These are phyloP conservation scores for Vigna mungo DNA, from an alignment of 306 rosid genomes.

Conservation along the genomic window DNA sequence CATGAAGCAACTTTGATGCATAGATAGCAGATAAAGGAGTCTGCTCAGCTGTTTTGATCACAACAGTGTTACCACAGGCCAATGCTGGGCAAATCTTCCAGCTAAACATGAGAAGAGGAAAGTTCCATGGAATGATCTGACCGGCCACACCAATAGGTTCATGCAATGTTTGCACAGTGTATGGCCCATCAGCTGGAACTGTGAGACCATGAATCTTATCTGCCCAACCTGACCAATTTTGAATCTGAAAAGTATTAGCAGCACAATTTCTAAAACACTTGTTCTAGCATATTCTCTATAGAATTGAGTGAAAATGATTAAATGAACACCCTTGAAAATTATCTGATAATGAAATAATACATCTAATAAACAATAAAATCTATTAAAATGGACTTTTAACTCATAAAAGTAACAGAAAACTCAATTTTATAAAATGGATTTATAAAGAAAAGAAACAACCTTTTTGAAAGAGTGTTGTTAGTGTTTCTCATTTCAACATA, in stretches of 20 bases:
- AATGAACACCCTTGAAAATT: neutral
- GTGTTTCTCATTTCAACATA: constrained; percentile 25
- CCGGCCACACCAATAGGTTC: constrained; percentile 26
- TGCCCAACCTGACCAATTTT: constrained; percentile 38
- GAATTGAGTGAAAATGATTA: neutral
- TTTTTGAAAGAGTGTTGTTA: neutral
- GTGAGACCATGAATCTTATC: constrained; percentile 33
- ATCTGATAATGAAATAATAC: no score
- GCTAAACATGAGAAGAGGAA: constrained; percentile 27
- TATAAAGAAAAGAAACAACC: neutral
- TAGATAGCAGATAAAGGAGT: constrained; percentile 79
- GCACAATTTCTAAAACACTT: neutral
- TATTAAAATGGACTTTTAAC: no score
- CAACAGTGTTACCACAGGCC: constrained; percentile 59
- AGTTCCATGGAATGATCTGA: constrained; percentile 35
- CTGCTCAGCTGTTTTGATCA: constrained; percentile 85
- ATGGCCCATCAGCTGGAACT: constrained; percentile 23
- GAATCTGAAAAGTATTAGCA: neutral
- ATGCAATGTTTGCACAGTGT: constrained; percentile 17
- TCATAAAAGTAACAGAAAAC: no score
- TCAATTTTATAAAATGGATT: no score
- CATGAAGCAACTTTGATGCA: constrained; percentile 65
- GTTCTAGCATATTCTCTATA: neutral
- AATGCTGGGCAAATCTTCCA: constrained; percentile 35
- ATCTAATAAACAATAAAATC: no score